These are phyloP conservation scores for Schizochytrium sp. DNA, from an alignment of 108 stramenopile genomes.

Conservation along the genomic window DNA sequence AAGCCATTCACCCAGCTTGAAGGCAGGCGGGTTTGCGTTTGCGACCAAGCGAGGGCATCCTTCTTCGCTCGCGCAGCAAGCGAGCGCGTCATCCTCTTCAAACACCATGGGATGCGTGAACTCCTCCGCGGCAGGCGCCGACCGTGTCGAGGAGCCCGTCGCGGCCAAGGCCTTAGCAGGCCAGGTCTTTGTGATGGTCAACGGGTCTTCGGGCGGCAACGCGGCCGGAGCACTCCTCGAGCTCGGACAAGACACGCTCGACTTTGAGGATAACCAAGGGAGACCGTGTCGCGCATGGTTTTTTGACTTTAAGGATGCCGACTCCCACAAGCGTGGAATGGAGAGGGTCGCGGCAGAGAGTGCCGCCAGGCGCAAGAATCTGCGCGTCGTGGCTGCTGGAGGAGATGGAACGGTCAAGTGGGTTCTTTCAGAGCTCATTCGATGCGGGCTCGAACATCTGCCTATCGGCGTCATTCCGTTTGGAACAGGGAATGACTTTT, in stretches of 20 bases:
- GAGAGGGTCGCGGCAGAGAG: neutral
- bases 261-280: neutral
- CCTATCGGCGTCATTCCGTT: slow-evolving; percentile 6
- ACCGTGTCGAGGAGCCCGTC: too few species aligned
- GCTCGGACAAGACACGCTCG: neutral
- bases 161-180: neutral
- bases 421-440: neutral
- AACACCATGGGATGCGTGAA: too few species aligned
- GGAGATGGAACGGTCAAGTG: slow-evolving; percentile 2
- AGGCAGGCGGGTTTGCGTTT: too few species aligned
- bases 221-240: neutral
- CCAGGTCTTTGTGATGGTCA: slow-evolving; percentile 3
- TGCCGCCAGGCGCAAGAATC: neutral
- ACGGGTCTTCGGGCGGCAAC: neutral
- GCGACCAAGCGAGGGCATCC: too few species aligned
- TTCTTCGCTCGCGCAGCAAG: too few species aligned
- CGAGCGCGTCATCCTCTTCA: too few species aligned
- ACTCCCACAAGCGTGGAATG: neutral
- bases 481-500: neutral
- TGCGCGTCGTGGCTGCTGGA: neutral
- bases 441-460: neutral
- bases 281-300: neutral
- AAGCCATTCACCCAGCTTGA: too few species aligned
- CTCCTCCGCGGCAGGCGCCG: too few species aligned
- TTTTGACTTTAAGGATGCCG: neutral